Base-by-base conservation (phyloP, 371 early-diverging fungal genomes). In the Mucor plumbeus region DNA sequence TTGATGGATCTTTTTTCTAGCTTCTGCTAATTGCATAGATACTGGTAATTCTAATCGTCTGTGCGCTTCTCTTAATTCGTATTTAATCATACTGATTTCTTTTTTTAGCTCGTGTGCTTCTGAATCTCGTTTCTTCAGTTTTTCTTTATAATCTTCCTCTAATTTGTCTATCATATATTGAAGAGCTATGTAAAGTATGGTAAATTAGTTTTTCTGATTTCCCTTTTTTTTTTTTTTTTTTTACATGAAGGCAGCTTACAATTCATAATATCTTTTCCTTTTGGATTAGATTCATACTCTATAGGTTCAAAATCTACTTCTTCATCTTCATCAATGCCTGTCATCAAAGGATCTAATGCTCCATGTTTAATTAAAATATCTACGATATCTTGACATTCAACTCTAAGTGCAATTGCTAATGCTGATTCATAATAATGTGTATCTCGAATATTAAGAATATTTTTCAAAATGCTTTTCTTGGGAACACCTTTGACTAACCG, bases 361-460 rank as follows among this genome's bases (percentile, higher is more conserved):
- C 97, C 97, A n/a, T 86, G 90, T 19, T 91, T 86, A 31, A 94
- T 67, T 44, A 97, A 69, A 67, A 88, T 70, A 59, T 90, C 88
- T 5, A 88, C 82, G 64, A 96, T 71, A 1, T 81, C 78, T 21
- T 85, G 70, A 56, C 89, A 88, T 19, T 92, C 94, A 1, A 89
- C 73, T 33, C 93, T 76, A 1, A 94, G 91, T 0, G 96, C 95
- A 65, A 97, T 86, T 61, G 91, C 94, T 59, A 97, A 73, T 1
- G 96, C 95, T 3, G 97, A 95, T 65, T 97, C 92, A 15, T 61
- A 66, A 5, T 96, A 96, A 47, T 87, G 86, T 59, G 63, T 77
- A 67, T 95, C 94, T 70, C 88, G 84, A n/a, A 87, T 69, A 61
- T 95, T 88, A 19, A 95, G 69, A n/a, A 95, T 80, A 8, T 85